These are phyloP conservation scores for Wickerhamomyces sydowiorum DNA, from an alignment of 805 yeast species.

Conservation along the genomic window DNA sequence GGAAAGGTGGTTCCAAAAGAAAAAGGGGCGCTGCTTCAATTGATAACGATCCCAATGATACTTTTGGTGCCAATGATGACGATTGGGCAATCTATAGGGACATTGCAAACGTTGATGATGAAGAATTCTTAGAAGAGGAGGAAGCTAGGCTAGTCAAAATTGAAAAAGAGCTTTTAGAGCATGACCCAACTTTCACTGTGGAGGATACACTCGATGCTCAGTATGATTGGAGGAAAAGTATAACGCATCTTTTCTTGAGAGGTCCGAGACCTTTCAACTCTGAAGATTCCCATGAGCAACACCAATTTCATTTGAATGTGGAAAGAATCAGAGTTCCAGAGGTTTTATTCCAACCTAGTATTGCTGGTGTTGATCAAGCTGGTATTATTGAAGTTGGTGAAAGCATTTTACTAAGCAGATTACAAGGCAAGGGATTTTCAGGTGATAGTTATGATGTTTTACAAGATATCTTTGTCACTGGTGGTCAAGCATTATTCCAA, in stretches of 20 bases:
- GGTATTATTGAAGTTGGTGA: slow-evolving; percentile 79
- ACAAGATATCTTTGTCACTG: slow-evolving; percentile 74
- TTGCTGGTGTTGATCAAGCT: slow-evolving; percentile 94
- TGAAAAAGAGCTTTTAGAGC: slow-evolving; percentile 72
- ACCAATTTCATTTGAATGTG: slow-evolving; percentile 84
- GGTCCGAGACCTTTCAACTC: slow-evolving; percentile 87
- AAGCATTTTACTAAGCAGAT: slow-evolving; percentile 55
- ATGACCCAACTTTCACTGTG: slow-evolving; percentile 78
- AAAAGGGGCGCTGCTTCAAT: slow-evolving; percentile 59
- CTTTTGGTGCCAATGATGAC: slow-evolving; percentile 91
- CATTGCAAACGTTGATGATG: slow-evolving; percentile 68
- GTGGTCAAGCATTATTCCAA: slow-evolving; percentile 69
- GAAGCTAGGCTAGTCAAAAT: slow-evolving; percentile 50
- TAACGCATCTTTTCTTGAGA: slow-evolving; percentile 76
- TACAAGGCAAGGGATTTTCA: slow-evolving; percentile 48
- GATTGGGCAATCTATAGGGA: slow-evolving; percentile 93
- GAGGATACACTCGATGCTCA: slow-evolving; percentile 81
- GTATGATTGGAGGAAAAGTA: slow-evolving; percentile 79
- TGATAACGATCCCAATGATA: slow-evolving; percentile 89
- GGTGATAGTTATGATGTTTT: slow-evolving; percentile 50
- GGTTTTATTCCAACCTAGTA: slow-evolving; percentile 83
- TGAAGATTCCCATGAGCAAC: slow-evolving; percentile 78
- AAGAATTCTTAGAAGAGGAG: slow-evolving; percentile 75
- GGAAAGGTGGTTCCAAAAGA: slow-evolving; percentile 30
- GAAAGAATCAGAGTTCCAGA: slow-evolving; percentile 94